phyloP scores from a whole-genome alignment of 768 basidiomycete genomes.

The Tubosaeta sp. region DNA sequence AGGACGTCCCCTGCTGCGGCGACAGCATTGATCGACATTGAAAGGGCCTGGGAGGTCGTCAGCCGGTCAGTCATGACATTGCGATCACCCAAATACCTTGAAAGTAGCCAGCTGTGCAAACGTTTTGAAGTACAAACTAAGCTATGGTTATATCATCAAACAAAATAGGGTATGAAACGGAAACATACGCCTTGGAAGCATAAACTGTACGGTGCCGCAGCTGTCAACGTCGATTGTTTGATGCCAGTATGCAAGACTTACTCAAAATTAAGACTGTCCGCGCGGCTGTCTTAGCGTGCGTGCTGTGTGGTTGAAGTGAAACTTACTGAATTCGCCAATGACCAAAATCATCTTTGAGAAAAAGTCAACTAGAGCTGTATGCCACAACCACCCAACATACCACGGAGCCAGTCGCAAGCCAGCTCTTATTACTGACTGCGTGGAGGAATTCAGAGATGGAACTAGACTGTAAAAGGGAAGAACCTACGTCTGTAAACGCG shows the following conservation, averaged over 20 bases:
- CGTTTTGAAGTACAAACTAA: slow-evolving; percentile 39
- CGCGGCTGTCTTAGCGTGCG: slow-evolving; percentile 7
- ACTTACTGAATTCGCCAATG: slow-evolving; percentile 39
- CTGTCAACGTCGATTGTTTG: slow-evolving; percentile 4
- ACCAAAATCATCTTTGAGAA: slow-evolving; percentile 30
- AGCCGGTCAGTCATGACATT: neutral
- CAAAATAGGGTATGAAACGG: neutral
- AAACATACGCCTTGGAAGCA: slow-evolving; percentile 33
- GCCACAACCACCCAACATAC: slow-evolving; percentile 12
- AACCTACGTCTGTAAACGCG: slow-evolving; percentile 49
- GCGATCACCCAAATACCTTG: slow-evolving; percentile 33
- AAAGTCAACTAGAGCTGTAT: neutral
- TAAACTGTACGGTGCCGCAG: slow-evolving; percentile 30
- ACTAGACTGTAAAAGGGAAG: neutral
- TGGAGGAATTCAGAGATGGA: neutral
- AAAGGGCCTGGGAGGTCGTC: slow-evolving; percentile 29
- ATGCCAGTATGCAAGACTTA: slow-evolving; percentile 15
- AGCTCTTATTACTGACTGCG: slow-evolving; percentile 50
- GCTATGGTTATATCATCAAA: neutral
- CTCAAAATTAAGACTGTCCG: slow-evolving; percentile 32
- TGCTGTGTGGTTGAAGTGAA: neutral
- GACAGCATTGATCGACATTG: slow-evolving; percentile 54
- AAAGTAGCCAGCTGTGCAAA: slow-evolving; percentile 44
- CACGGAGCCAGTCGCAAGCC: slow-evolving; percentile 36
- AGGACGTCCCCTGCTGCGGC: slow-evolving; percentile 50